Conservation (phyloP, 140 eudicot genomes). For the Flaveria floridana region DNA sequence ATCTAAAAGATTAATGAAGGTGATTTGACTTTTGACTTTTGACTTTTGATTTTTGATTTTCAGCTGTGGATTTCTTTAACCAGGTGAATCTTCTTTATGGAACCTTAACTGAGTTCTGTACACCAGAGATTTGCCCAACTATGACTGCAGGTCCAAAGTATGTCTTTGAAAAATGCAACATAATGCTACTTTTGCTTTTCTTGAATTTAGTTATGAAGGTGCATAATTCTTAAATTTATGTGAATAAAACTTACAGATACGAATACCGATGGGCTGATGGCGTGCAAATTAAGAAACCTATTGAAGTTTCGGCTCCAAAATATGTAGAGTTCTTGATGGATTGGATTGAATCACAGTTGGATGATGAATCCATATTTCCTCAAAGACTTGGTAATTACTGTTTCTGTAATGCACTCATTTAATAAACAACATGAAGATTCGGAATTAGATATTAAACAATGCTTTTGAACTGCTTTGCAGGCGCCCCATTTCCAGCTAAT, state of each 20-base stretch:
- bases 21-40: conserved; percentile 22
- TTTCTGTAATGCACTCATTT: background rate
- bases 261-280: conserved; percentile 67
- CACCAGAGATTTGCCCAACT: conserved; percentile 56
- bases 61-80: conserved; percentile 87
- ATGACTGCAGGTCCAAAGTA: conserved; percentile 68
- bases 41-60: conserved; percentile 33
- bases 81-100: conserved; percentile 89
- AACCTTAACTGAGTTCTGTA: conserved; percentile 57
- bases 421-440: background rate
- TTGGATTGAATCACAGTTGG: conserved; percentile 90
- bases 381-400: conserved; percentile 75
- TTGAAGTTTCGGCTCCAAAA: conserved; percentile 65
- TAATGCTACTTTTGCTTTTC: background rate
- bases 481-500: conserved; percentile 85
- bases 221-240: conserved; percentile 25
- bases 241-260: conserved; percentile 36
- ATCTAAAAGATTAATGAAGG: conserved; percentile 17
- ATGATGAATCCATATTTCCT: conserved; percentile 88
- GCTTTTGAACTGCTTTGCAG: conserved; percentile 32
- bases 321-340: conserved; percentile 61
- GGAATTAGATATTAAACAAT: too few relatives aligned
- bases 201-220: background rate
- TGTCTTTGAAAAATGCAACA: conserved; percentile 20
- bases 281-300: conserved; percentile 59